Evolutionary conservation across 208 protist genomes (phyloP), one percentile per base, ranked within the genome.

Genomic region (Acanthamoeba castellanii): DNA sequence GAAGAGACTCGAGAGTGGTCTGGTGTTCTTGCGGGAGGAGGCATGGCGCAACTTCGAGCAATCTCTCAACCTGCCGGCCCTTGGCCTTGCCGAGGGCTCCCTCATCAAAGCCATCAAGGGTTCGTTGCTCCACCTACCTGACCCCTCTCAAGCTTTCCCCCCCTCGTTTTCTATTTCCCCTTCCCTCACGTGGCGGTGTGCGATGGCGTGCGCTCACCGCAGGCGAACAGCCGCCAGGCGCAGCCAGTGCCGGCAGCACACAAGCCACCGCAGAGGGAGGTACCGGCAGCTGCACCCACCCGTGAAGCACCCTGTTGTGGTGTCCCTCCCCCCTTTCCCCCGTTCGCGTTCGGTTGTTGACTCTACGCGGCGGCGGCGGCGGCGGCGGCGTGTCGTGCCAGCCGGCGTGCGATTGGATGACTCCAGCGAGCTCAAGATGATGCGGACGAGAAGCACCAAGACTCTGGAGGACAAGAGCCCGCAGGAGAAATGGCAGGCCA

Each of bases 361-460:
- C 66, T 42, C 37, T 1, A 42, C 37, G 37, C 37, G 1, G 37
- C 3, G 37, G 37, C 37, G 37, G 37, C 22, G 22, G 61, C 27
- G 22, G 3, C 4, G 37, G 37, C n/a, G n/a, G n/a, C n/a, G n/a
- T 42, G 37, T 1, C 3, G 37, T 42, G 37, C 37, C 37, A 74
- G 66, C 66, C n/a, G 66, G 66, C 14, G 66, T 74, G 66, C 66
- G 66, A 37, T 27, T 74, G n/a, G 66, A 74, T 74, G 66, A 74
- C n/a, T 74, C 66, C 22, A 92, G 42, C 50, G 37, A 92, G 34
- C 32, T 92, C 30, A 92, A 92, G 85, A 92, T 92, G 85, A 92
- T 92, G 85, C 47, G 85, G 1, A 92, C 85, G 22, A 11, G 42
- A 9, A 92, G 85, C 30, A 92, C 85, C 32, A 92, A 92, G 30